Conservation (phyloP, 2,329 filamentous ascomycete species). For the Beauveria medogensis region DNA sequence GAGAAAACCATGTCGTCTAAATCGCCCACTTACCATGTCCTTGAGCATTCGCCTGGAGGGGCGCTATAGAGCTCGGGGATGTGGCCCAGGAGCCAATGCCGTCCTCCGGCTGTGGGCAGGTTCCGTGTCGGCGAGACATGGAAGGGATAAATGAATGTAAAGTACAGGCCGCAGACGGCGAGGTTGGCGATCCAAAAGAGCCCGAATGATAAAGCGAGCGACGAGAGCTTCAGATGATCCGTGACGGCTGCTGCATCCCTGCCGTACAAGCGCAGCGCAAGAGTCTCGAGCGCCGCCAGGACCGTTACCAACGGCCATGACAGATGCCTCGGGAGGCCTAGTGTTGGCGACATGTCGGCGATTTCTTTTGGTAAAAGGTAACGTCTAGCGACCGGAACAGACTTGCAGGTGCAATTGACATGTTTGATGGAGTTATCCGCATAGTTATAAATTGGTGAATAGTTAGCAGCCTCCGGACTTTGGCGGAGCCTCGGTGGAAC, state of each 20-base stretch:
- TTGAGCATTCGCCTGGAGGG: slow-evolving; percentile 35
- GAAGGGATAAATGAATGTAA: slow-evolving; percentile 33
- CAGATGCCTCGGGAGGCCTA: background rate
- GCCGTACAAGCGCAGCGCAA: background rate
- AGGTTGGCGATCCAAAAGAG: slow-evolving; percentile 24
- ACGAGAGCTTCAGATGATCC: background rate
- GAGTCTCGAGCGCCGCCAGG: background rate
- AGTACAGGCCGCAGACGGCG: slow-evolving; percentile 23
- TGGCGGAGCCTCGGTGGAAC: background rate
- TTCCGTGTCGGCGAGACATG: slow-evolving; percentile 35
- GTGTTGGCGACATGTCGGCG: background rate
- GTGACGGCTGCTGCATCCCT: background rate
- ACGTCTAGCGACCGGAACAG: background rate
- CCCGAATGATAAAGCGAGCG: slow-evolving; percentile 27
- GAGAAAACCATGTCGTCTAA: too few relatives aligned
- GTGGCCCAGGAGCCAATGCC: slow-evolving; percentile 42
- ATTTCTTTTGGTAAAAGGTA: too few relatives aligned
- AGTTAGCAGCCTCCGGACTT: background rate
- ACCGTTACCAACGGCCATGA: background rate
- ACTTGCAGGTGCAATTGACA: background rate
- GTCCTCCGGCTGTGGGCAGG: slow-evolving; percentile 33
- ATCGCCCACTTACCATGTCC: slow-evolving; percentile 34
- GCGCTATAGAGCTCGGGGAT: slow-evolving; percentile 29
- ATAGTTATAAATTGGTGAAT: too few relatives aligned
- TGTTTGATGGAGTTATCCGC: background rate